A percentile compares a stretch with the other conserved stretches of the same genome.
Evolutionary conservation across 345 rosid genomes (phyloP).

Genomic region (Raphanus raphanistrum): DNA sequence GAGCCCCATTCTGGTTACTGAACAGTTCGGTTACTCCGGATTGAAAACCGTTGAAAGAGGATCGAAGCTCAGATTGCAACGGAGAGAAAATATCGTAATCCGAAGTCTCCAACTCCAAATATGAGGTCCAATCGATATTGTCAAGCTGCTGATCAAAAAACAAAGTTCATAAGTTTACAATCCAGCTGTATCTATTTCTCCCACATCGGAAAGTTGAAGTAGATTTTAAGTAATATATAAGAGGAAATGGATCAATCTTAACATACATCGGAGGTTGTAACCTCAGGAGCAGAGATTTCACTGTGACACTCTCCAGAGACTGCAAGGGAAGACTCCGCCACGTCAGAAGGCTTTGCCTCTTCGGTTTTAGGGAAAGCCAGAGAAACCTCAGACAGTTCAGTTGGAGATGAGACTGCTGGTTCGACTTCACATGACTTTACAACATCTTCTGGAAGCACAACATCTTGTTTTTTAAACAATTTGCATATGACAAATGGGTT

Average conservation of each 20-base stretch:
- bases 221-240: too few relatives aligned
- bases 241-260: too few relatives aligned
- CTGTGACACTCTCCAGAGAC: conserved; percentile 20
- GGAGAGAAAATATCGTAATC: neutral
- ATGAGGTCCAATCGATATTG: neutral
- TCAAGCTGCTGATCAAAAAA: neutral
- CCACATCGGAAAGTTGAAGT: too few relatives aligned
- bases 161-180: neutral
- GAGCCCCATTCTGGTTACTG: neutral
- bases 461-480: conserved; percentile 67
- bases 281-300: conserved; percentile 30
- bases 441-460: conserved; percentile 28
- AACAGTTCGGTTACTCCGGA: conserved; percentile 20
- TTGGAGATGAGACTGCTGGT: conserved; percentile 43
- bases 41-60: conserved; percentile 18
- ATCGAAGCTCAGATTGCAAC: neutral
- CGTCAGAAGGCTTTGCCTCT: conserved; percentile 9
- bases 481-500: conserved; percentile 61
- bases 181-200: neutral
- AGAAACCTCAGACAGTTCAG: conserved; percentile 38
- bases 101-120: neutral
- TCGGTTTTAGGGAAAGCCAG: conserved; percentile 21
- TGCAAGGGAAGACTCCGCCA: conserved; percentile 13
- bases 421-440: conserved; percentile 44
- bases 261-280: conserved; percentile 37